A percentile compares a stretch with the other conserved stretches of the same genome.
These are phyloP conservation scores for Cytospora schulzeri DNA, from an alignment of 2,329 filamentous ascomycete species.

Conservation along the genomic window DNA sequence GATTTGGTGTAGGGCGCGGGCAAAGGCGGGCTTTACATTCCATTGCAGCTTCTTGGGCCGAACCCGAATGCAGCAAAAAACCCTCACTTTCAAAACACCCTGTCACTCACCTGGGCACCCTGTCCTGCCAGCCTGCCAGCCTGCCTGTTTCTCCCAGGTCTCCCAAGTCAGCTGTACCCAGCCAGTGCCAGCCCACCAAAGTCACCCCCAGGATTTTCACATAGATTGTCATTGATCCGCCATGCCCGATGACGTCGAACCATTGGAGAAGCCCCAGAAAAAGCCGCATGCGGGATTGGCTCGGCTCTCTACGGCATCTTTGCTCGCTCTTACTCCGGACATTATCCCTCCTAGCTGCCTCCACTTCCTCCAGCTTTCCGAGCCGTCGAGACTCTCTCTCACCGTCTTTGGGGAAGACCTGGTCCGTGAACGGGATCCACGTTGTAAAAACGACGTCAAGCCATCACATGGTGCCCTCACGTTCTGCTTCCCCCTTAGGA, in stretches of 20 bases:
- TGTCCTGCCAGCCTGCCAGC: neutral
- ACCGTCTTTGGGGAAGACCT: slow-evolving; percentile 15
- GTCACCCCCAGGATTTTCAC: slow-evolving; percentile 22
- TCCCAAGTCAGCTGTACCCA: too few species aligned
- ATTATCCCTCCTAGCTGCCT: slow-evolving; percentile 18
- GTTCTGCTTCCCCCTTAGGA: neutral
- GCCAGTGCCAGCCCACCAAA: too few species aligned
- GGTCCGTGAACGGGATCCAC: neutral
- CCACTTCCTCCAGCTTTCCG: slow-evolving; percentile 13
- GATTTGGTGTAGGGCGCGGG: slow-evolving; percentile 8
- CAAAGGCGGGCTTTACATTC: neutral
- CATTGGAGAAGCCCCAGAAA: slow-evolving; percentile 10
- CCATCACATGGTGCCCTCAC: neutral
- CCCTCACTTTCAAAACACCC: slow-evolving; percentile 14
- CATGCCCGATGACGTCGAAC: slow-evolving; percentile 23
- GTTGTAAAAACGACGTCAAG: neutral
- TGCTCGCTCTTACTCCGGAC: slow-evolving; percentile 26
- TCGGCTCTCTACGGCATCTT: slow-evolving; percentile 23
- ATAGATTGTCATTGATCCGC: slow-evolving; percentile 4
- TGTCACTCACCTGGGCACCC: too few species aligned
- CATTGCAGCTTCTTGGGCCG: neutral
- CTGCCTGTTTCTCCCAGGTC: too few species aligned
- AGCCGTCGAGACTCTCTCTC: slow-evolving; percentile 4
- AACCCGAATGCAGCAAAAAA: slow-evolving; percentile 16
- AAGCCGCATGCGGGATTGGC: slow-evolving; percentile 22